Percentiles rank a stretch among this genome's conserved stretches.
phyloP scores from a whole-genome alignment of 768 basidiomycete species.

The Tylopilus plumbeoviolaceoides region DNA sequence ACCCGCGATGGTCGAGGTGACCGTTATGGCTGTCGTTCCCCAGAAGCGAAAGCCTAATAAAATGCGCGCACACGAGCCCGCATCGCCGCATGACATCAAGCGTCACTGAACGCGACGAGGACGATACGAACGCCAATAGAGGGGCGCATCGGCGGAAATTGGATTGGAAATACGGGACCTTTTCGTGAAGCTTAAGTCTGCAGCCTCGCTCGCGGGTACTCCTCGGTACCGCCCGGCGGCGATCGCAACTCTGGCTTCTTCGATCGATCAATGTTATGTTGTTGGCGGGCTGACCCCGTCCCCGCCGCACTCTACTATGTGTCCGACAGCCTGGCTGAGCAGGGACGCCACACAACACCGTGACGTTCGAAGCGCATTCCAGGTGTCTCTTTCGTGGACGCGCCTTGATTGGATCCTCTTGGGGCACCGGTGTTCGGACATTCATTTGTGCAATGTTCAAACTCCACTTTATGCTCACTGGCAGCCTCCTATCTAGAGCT shows the following conservation, averaged over 20 bases:
- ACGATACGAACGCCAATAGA: background rate
- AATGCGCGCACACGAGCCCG: background rate
- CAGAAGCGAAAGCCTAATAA: background rate
- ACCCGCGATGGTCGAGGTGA: too few relatives aligned
- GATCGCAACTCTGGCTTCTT: background rate
- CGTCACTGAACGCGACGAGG: too few relatives aligned
- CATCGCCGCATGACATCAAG: background rate
- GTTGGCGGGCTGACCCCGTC: background rate
- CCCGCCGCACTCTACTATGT: background rate
- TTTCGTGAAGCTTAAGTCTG: background rate
- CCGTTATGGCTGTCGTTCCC: too few relatives aligned
- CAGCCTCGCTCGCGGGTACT: too few relatives aligned
- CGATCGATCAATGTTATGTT: too few relatives aligned
- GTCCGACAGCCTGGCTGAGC: too few relatives aligned
- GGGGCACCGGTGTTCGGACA: background rate
- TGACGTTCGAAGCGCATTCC: too few relatives aligned
- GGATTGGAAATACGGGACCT: background rate
- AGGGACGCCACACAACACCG: too few relatives aligned
- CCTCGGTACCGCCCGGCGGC: background rate
- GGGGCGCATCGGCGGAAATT: background rate
- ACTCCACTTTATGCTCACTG: background rate
- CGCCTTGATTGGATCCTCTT: too few relatives aligned
- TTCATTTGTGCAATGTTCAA: background rate
- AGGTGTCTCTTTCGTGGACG: too few relatives aligned
- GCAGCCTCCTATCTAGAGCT: background rate